Percentiles rank a stretch among this genome's conserved stretches.
These are phyloP conservation scores for Backusella sp. DNA, from an alignment of 192 early-diverging fungal species.

Conservation along the genomic window DNA sequence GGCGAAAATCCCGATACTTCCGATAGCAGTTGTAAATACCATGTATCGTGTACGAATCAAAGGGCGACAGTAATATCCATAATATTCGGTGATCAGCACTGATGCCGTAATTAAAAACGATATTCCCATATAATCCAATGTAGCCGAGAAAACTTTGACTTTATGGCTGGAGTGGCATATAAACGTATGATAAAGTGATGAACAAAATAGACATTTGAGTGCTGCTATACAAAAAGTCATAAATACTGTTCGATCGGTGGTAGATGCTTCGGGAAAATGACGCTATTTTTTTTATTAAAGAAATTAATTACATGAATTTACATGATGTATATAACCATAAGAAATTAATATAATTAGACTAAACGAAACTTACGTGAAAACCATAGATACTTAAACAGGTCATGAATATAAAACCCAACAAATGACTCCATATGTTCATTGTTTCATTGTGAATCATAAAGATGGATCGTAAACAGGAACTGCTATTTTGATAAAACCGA, in stretches of 20 bases:
- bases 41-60: constrained; percentile 45
- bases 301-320: too few species aligned
- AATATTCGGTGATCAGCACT: constrained; percentile 57
- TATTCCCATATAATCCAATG: constrained; percentile 65
- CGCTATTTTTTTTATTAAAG: constrained; percentile 14
- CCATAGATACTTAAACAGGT: constrained; percentile 24
- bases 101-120: constrained; percentile 61
- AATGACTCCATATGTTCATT: constrained; percentile 40
- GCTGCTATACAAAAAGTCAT: constrained; percentile 58
- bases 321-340: too few species aligned
- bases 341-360: background rate
- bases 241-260: constrained; percentile 46
- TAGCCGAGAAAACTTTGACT: constrained; percentile 55
- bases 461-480: constrained; percentile 55
- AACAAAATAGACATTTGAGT: constrained; percentile 57
- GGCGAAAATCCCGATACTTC: constrained; percentile 46
- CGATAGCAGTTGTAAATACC: constrained; percentile 45
- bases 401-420: constrained; percentile 39
- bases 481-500: constrained; percentile 51
- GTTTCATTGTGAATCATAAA: constrained; percentile 61
- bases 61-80: constrained; percentile 54
- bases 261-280: constrained; percentile 31
- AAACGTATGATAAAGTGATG: constrained; percentile 62
- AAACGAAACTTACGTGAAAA: constrained; percentile 35
- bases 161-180: constrained; percentile 51